Conservation (phyloP, 257 asterid genomes). For the Solanum ossicruentum region DNA sequence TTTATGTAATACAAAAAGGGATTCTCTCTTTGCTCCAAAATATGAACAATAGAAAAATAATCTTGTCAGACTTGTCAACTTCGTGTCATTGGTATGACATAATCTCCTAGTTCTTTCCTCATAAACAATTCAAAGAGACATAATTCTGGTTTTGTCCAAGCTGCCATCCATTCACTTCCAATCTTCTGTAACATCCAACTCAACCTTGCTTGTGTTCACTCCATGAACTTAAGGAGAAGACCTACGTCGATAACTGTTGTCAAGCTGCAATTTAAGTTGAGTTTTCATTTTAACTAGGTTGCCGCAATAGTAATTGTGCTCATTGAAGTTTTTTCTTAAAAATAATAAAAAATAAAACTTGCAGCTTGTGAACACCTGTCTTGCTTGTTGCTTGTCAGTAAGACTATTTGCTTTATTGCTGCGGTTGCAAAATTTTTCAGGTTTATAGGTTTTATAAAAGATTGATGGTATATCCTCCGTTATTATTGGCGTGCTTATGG, state of each 20-base stretch:
- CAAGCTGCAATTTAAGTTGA: too few relatives aligned
- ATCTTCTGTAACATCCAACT: neutral
- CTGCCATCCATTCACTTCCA: neutral
- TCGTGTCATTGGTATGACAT: neutral
- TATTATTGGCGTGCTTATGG: neutral
- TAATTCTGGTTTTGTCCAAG: neutral
- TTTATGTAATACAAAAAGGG: neutral
- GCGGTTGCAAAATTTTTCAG: neutral
- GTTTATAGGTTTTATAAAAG: neutral
- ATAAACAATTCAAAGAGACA: neutral
- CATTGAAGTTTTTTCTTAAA: neutral
- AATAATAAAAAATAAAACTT: neutral
- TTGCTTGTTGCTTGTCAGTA: neutral
- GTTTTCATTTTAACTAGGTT: neutral
- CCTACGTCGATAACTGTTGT: too few relatives aligned
- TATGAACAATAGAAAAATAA: neutral
- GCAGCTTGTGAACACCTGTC: neutral
- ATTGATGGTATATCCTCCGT: neutral
- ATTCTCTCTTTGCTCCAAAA: neutral
- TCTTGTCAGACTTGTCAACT: neutral
- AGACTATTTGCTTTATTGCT: neutral
- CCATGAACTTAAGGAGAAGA: too few relatives aligned
- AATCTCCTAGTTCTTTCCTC: neutral
- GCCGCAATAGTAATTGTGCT: neutral
- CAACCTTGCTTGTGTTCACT: too few relatives aligned